Conservation (phyloP, 1,139 yeast species). For the Protomyces arabidopsidicola region DNA sequence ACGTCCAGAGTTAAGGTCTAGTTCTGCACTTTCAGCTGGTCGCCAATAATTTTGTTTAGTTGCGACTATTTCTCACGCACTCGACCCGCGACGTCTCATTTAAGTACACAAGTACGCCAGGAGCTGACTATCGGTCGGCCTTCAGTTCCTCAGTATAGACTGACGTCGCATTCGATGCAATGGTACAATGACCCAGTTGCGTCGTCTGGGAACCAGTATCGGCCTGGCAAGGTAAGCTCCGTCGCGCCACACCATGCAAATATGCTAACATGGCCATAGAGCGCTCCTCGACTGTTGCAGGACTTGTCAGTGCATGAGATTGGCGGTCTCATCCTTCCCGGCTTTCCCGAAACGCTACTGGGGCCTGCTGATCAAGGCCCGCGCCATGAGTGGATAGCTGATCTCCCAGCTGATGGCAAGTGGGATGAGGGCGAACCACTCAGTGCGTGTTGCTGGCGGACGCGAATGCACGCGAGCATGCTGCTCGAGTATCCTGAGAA, state of each 20-base stretch:
- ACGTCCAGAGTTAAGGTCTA: too few relatives aligned
- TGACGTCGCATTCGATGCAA: neutral
- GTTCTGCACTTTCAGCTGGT: too few relatives aligned
- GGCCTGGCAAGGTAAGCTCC: neutral
- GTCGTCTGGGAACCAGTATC: neutral
- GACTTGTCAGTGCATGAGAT: constrained; percentile 10
- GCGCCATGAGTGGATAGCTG: constrained; percentile 18
- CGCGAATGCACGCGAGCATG: constrained; percentile 18
- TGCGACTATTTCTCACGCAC: too few relatives aligned
- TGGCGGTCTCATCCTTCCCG: neutral
- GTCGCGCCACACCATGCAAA: neutral
- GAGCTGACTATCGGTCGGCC: too few relatives aligned
- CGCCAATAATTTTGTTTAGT: too few relatives aligned
- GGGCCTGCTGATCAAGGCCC: neutral
- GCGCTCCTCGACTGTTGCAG: constrained; percentile 21
- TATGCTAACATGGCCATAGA: neutral
- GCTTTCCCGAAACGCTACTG: constrained; percentile 13
- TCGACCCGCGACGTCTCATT: too few relatives aligned
- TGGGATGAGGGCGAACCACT: constrained; percentile 2
- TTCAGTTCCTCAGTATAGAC: too few relatives aligned
- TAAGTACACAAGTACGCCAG: too few relatives aligned
- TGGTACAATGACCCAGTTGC: neutral
- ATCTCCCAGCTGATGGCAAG: constrained; percentile 5
- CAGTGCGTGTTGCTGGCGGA: constrained; percentile 9
- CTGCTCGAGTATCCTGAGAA: constrained; percentile 9